Conservation (phyloP, 768 basidiomycete genomes). For the Boletus rufocinnamomeus region DNA sequence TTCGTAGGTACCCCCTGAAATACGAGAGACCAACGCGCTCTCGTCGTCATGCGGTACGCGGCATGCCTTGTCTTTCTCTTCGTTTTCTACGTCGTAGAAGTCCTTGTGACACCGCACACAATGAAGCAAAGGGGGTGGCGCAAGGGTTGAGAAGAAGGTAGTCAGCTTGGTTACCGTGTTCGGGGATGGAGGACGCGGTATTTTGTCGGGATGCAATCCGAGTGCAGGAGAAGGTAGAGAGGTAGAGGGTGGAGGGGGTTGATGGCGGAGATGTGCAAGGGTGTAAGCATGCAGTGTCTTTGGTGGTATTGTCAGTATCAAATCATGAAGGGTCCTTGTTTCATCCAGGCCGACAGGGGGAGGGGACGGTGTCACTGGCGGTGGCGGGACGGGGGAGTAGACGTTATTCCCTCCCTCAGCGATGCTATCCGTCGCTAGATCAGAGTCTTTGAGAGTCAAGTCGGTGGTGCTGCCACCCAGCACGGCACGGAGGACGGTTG, state of each 20-base stretch:
- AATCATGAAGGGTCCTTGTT: conserved; percentile 45
- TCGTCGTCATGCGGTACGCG: conserved; percentile 78
- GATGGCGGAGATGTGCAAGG: conserved; percentile 47
- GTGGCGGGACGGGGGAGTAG: conserved; percentile 22
- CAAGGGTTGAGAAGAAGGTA: conserved; percentile 60
- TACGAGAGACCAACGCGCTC: conserved; percentile 70
- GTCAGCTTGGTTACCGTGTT: conserved; percentile 49
- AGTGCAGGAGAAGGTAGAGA: conserved; percentile 15
- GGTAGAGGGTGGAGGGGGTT: neutral
- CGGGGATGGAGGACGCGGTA: conserved; percentile 32
- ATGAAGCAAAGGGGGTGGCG: conserved; percentile 68
- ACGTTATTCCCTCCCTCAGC: conserved; percentile 7
- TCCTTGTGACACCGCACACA: conserved; percentile 74
- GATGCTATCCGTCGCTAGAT: conserved; percentile 9
- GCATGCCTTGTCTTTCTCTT: conserved; percentile 59
- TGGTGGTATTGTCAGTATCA: conserved; percentile 62
- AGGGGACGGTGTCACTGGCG: conserved; percentile 36
- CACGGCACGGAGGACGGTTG: conserved; percentile 15
- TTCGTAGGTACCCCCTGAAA: conserved; percentile 45
- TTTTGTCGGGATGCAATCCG: conserved; percentile 13
- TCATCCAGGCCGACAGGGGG: conserved; percentile 44
- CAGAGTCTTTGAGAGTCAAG: conserved; percentile 22
- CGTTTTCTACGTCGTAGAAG: conserved; percentile 73
- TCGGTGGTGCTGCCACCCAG: conserved; percentile 26
- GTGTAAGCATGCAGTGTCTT: conserved; percentile 67